Percentiles rank a stretch among this genome's conserved stretches.
Conservation (phyloP, 768 basidiomycete species). For the Podaxis sp. region DNA sequence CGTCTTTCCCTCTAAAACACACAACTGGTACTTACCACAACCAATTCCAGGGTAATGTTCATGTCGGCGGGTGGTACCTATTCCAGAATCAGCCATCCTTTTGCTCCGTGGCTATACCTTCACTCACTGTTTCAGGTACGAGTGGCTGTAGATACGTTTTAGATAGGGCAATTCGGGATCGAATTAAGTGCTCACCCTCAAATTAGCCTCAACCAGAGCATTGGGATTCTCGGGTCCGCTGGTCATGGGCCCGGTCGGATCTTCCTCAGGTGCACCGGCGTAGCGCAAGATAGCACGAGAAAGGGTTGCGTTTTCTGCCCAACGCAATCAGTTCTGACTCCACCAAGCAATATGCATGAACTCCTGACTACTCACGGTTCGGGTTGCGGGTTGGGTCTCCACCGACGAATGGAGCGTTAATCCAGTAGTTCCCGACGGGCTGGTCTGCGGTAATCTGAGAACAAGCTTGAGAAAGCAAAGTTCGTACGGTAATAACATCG, state of each 20-base stretch:
- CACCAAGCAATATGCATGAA: conserved; percentile 20
- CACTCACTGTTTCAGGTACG: conserved; percentile 1
- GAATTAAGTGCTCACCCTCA: conserved; percentile 2
- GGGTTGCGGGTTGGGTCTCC: conserved; percentile 16
- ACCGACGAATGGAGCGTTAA: conserved; percentile 25
- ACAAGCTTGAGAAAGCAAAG: not conserved
- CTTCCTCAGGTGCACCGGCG: conserved; percentile 29
- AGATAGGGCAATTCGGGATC: not conserved
- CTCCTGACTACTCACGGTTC: not conserved
- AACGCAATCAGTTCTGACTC: not conserved
- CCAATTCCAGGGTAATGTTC: conserved; percentile 22
- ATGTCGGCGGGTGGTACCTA: conserved; percentile 21
- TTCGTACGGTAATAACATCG: not conserved
- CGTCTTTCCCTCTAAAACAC: not conserved
- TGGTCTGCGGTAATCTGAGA: conserved; percentile 19
- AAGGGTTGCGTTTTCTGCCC: conserved; percentile 25
- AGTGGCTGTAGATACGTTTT: conserved; percentile 11
- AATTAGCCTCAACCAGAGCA: conserved; percentile 22
- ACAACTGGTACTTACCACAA: conserved; percentile 15
- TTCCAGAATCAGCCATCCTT: not conserved
- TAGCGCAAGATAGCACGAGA: conserved; percentile 36
- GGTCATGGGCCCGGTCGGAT: conserved; percentile 25
- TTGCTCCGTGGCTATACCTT: not conserved
- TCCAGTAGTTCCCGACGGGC: conserved; percentile 31
- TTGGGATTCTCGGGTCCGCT: conserved; percentile 18